Evolutionary conservation across 2,329 filamentous ascomycete genomes (phyloP).

Genomic region (Trichophyton benhamiae): DNA sequence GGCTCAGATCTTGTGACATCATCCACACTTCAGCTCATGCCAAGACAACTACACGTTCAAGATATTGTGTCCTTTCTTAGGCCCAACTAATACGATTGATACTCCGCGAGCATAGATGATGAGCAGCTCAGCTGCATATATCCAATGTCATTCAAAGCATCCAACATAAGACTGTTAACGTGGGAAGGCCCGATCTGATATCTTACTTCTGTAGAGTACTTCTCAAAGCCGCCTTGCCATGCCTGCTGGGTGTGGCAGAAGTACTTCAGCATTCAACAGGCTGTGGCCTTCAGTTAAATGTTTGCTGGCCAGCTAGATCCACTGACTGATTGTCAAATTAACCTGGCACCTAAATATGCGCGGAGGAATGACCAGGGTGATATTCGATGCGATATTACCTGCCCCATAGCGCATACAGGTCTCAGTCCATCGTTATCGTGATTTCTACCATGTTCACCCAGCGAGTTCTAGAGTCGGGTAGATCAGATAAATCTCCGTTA

Average conservation of each 20-base stretch:
- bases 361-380: too few relatives aligned
- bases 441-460: slow-evolving; percentile 39
- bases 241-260: neutral
- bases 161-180: too few relatives aligned
- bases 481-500: slow-evolving; percentile 21
- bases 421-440: slow-evolving; percentile 32
- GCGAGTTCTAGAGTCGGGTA: slow-evolving; percentile 34
- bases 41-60: neutral
- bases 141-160: too few relatives aligned
- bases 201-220: too few relatives aligned
- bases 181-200: too few relatives aligned
- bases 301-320: neutral
- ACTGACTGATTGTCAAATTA: neutral
- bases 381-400: neutral
- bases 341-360: neutral
- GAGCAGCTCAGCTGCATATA: too few relatives aligned
- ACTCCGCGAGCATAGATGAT: too few relatives aligned
- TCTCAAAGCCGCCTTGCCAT: too few relatives aligned
- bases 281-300: too few relatives aligned
- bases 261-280: neutral
- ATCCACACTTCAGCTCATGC: neutral
- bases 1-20: neutral
- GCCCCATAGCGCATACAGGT: neutral
- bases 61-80: neutral
- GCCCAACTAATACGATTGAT: too few relatives aligned